A percentile compares a stretch with the other conserved stretches of the same genome.
Conservation (phyloP, 2,329 filamentous ascomycete genomes). For the Truncatella angustata region DNA sequence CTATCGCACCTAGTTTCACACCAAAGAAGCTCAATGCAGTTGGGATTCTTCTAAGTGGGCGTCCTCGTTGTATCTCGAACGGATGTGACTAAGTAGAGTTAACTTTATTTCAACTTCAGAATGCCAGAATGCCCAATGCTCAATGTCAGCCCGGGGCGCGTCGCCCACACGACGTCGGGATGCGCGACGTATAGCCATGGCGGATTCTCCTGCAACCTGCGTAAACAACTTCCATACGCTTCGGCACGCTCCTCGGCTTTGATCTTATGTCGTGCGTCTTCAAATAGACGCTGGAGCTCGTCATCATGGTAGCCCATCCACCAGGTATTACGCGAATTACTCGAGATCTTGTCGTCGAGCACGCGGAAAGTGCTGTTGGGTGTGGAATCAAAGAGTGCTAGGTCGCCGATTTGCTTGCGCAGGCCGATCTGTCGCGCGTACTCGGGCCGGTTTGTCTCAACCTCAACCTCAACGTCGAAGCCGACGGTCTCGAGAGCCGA, state of each 20-base stretch:
- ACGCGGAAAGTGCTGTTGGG: slow-evolving; percentile 8
- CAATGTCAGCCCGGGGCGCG: too few species aligned
- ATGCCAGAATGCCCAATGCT: too few species aligned
- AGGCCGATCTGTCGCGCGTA: slow-evolving; percentile 9
- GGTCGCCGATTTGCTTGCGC: slow-evolving; percentile 6
- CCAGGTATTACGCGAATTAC: neutral
- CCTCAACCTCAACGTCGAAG: neutral
- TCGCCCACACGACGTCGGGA: neutral
- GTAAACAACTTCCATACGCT: neutral
- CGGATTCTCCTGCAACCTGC: neutral
- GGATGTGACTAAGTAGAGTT: too few species aligned
- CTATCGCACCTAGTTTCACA: too few species aligned
- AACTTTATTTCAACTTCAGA: too few species aligned
- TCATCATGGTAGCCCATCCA: slow-evolving; percentile 9
- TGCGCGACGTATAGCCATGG: slow-evolving; percentile 7
- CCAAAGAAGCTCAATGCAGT: too few species aligned
- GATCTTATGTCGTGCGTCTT: neutral
- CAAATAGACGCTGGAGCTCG: neutral
- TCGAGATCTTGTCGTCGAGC: slow-evolving; percentile 10
- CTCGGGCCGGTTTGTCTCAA: slow-evolving; percentile 2
- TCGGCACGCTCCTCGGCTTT: neutral
- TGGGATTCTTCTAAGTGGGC: too few species aligned
- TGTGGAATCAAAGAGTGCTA: slow-evolving; percentile 7
- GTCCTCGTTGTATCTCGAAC: too few species aligned
- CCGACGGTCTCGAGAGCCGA: neutral